Conservation (phyloP, 2,329 filamentous ascomycete species). For the Fusarium tuaranense region DNA sequence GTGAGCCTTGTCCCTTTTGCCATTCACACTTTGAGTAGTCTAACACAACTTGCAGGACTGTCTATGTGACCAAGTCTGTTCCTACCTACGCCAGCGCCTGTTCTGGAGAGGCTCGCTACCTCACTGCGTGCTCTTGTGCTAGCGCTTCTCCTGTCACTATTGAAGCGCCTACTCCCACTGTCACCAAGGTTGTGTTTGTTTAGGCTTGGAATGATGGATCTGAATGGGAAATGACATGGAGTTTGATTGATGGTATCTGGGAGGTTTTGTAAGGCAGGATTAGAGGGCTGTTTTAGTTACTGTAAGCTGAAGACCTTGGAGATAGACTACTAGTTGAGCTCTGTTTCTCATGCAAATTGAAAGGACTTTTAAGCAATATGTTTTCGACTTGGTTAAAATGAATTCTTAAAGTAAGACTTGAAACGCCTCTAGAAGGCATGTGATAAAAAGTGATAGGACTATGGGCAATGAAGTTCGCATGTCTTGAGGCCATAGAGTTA, state of each 20-base stretch:
- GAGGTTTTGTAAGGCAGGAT: not conserved
- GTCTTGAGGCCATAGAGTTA: too few relatives aligned
- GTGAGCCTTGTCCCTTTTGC: not conserved
- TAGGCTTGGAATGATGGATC: not conserved
- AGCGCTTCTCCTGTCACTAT: slow-evolving; percentile 28
- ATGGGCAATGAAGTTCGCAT: not conserved
- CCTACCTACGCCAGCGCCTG: slow-evolving; percentile 40
- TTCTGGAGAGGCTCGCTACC: slow-evolving; percentile 33
- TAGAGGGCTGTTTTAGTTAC: not conserved
- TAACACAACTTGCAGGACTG: slow-evolving; percentile 20
- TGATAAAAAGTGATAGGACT: not conserved
- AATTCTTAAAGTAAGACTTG: not conserved
- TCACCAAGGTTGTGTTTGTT: slow-evolving; percentile 30
- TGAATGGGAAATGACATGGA: not conserved
- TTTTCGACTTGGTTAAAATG: not conserved
- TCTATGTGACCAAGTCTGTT: slow-evolving; percentile 34
- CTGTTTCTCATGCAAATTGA: not conserved
- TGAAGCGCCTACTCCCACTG: slow-evolving; percentile 29
- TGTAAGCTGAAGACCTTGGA: not conserved
- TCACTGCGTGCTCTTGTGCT: slow-evolving; percentile 37
- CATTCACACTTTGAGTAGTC: not conserved
- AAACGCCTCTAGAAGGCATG: not conserved
- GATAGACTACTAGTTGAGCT: not conserved
- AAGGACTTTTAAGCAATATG: not conserved
- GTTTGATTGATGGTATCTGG: not conserved